phyloP scores from a whole-genome alignment of 176 grass and related monocot genomes.

The Miscanthus lutarioriparius region DNA sequence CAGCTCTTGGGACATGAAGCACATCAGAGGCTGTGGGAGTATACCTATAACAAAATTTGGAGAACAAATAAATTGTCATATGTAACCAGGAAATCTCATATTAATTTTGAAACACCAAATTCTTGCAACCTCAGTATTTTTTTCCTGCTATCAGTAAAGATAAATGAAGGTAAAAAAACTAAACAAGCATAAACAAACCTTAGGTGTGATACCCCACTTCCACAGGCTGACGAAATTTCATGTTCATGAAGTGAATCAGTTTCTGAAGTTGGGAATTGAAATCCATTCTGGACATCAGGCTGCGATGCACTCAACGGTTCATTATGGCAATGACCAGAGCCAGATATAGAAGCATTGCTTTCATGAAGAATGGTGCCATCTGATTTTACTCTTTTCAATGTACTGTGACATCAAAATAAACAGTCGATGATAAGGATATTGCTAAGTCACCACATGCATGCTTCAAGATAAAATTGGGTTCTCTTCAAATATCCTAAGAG shows the following conservation, averaged over 20 bases:
- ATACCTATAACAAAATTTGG: slow-evolving; percentile 37
- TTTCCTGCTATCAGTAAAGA: background rate
- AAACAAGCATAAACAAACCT: slow-evolving; percentile 40
- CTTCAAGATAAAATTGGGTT: background rate
- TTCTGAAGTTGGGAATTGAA: slow-evolving; percentile 34
- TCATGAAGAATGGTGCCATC: slow-evolving; percentile 70
- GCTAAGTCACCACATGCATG: background rate
- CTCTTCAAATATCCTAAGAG: slow-evolving; percentile 16
- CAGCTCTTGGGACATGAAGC: slow-evolving; percentile 1
- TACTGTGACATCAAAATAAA: slow-evolving; percentile 59
- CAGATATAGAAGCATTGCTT: slow-evolving; percentile 46
- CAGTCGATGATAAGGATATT: slow-evolving; percentile 14
- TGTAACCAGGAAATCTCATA: background rate
- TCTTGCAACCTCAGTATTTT: background rate
- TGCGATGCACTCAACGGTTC: slow-evolving; percentile 36
- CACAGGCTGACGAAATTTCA: slow-evolving; percentile 38
- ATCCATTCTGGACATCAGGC: slow-evolving; percentile 22
- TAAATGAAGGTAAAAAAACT: background rate
- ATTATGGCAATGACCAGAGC: slow-evolving; percentile 32
- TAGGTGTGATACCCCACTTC: slow-evolving; percentile 41
- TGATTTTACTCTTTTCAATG: slow-evolving; percentile 74
- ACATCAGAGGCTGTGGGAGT: slow-evolving; percentile 28
- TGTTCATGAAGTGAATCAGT: slow-evolving; percentile 33
- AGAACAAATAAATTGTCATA: background rate
- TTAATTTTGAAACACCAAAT: slow-evolving; percentile 8